Conservation (phyloP, 176 grass and related monocot genomes). For the sorghum (Sorghum bicolor) region Sorghum_bicolor_NCBIv3 NC_012873.2:3680501-3681000, state of each 20-base stretch:
- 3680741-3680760: conserved; percentile 28
- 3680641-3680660: conserved; percentile 45
- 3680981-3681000: too few relatives aligned
- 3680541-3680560: conserved; percentile 43
- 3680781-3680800: background rate
- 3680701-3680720: conserved; percentile 50
- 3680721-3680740: conserved; percentile 16
- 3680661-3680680: conserved; percentile 56
- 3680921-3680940: background rate
- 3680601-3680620: conserved; percentile 64
- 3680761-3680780: background rate
- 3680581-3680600: conserved; percentile 56
- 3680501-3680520: conserved; percentile 77
- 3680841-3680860: background rate
- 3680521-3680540: conserved; percentile 61
- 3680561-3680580: conserved; percentile 65
- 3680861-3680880: background rate
- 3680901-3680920: background rate
- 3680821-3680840: background rate
- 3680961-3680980: too few relatives aligned
- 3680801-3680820: background rate
- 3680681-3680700: conserved; percentile 48
- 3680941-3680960: too few relatives aligned
- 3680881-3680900: background rate
- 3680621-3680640: conserved; percentile 59